phyloP scores from a whole-genome alignment of 192 early-diverging fungal genomes.

The Anaeromyces robustus region DNA sequence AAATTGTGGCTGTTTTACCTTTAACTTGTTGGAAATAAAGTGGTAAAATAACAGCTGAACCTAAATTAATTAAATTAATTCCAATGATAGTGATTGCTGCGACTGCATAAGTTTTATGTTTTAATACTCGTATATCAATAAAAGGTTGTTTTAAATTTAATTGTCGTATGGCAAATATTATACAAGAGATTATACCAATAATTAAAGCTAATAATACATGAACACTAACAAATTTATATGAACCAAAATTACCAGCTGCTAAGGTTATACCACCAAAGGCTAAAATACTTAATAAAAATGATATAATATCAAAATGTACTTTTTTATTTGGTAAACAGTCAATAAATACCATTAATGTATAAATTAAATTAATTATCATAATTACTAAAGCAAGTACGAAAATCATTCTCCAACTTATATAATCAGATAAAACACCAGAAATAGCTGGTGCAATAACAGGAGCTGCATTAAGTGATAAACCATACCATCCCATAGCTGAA shows the following conservation, averaged over 20 bases:
- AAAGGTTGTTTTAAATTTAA: background rate
- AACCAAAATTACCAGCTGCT: background rate
- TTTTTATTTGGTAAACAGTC: background rate
- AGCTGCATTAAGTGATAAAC: too few relatives aligned
- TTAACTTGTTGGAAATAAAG: background rate
- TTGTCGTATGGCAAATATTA: background rate
- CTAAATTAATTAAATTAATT: background rate
- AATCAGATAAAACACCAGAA: too few relatives aligned
- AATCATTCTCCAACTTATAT: too few relatives aligned
- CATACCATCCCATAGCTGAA: too few relatives aligned
- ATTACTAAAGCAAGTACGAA: background rate
- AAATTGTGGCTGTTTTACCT: background rate
- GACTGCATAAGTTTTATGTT: background rate
- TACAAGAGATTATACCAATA: background rate
- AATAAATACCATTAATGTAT: background rate
- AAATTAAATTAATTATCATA: background rate
- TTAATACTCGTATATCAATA: background rate
- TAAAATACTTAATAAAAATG: background rate
- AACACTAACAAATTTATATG: background rate
- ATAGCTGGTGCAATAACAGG: too few relatives aligned
- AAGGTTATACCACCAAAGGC: background rate
- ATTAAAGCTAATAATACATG: background rate
- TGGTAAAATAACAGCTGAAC: background rate
- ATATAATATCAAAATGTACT: background rate
- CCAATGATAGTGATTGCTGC: background rate